Evolutionary conservation across 306 rosid genomes (phyloP), one percentile per base, ranked within the genome.

Genomic region (Ziziphus jujuba): DNA sequence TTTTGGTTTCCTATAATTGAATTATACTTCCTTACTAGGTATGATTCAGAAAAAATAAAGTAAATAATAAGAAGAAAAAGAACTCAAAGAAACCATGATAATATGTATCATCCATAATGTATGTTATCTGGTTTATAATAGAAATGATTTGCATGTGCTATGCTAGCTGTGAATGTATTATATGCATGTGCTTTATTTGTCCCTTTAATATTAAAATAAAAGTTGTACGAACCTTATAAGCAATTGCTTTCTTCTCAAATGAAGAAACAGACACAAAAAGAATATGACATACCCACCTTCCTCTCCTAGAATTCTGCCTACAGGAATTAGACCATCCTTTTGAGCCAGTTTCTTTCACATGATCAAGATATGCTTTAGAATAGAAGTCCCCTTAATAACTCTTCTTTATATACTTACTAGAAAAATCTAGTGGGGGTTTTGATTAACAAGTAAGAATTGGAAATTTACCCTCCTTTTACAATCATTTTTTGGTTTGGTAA

Each of bases 221-320:
- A 25, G 10, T 17, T 36, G 2, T 7, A 12, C 0, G 38, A 36
- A 3, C 16, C 66, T 61, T 40, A 40, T 13, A 40, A 61, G 35
- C 66, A 43, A 61, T 61, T 20, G 31, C 28, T 40, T 40, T 20
- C 31, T 22, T 21, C 1, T 36, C 5, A 40, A 19, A 38, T 13
- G 4, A 36, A 31, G 20, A 15, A 60, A 20, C 23, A 34, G 9
- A 20, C 35, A 36, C 20, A 17, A 15, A 36, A 60, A 60, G 49
- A 60, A 43, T 31, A 12, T 40, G 66, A 33, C 44, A 38, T 22
- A 5, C 15, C 50, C 52, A 2, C 53, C 20, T n/a, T 43, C 52
- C 22, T 36, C 51, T 61, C 53, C 66, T 61, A 11, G 3, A 61
- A 40, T 61, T 36, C 66, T 61, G 52, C 66, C 52, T 61, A 38